phyloP scores from a whole-genome alignment of 1,139 yeast genomes.

The Geotrichum citri-aurantii region DNA sequence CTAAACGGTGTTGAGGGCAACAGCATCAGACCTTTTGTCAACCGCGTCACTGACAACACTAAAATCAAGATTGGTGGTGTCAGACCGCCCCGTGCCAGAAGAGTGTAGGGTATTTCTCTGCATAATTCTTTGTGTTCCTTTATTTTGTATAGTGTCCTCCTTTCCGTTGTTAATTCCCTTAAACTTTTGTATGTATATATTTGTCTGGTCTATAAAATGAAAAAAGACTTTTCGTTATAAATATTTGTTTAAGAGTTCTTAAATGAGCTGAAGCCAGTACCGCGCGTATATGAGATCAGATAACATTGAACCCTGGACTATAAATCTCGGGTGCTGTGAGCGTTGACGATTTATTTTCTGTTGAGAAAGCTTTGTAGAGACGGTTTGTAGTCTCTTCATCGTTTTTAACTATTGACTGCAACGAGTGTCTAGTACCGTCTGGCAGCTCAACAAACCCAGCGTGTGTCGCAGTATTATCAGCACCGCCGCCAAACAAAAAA shows the following conservation, averaged over 20 bases:
- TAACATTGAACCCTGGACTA: constrained; percentile 12
- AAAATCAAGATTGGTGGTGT: constrained; percentile 88
- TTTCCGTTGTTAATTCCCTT: not conserved
- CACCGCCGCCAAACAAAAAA: constrained; percentile 21
- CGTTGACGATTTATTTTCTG: constrained; percentile 7
- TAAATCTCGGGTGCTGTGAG: constrained; percentile 5
- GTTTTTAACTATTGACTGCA: not conserved
- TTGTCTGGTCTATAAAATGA: not conserved
- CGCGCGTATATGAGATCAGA: not conserved
- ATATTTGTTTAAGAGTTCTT: too few species aligned
- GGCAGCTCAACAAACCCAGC: not conserved
- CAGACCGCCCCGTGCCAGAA: constrained; percentile 76
- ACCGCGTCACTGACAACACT: constrained; percentile 71
- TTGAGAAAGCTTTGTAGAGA: constrained; percentile 12
- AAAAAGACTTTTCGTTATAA: not conserved
- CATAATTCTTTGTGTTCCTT: not conserved
- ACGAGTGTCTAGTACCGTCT: not conserved
- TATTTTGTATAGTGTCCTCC: not conserved
- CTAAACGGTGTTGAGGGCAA: constrained; percentile 87
- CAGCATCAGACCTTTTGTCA: constrained; percentile 55
- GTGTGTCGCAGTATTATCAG: not conserved
- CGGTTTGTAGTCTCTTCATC: not conserved
- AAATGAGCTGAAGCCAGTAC: too few species aligned
- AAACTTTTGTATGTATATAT: not conserved
- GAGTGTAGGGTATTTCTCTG: constrained; percentile 43